Evolutionary conservation across 164 flowering plant genomes (phyloP).

Genomic region (Echeveria elegans): DNA sequence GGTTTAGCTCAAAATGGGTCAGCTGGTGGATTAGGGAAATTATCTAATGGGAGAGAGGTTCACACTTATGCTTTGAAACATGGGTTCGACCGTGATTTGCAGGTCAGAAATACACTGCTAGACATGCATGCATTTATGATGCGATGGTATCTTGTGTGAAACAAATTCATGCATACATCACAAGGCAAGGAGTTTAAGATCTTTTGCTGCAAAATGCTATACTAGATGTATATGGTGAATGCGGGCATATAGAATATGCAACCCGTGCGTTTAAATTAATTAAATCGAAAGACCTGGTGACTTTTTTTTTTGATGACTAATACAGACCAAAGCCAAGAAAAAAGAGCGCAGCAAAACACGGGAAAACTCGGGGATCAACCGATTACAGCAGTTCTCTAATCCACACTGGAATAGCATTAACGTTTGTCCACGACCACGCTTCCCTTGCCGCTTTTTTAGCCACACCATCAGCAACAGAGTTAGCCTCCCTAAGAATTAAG

Average conservation of each 20-base stretch:
- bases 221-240: slow-evolving; percentile 55
- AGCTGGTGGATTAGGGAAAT: slow-evolving; percentile 43
- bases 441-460: too few species aligned
- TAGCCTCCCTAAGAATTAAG: too few species aligned
- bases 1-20: slow-evolving; percentile 65
- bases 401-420: too few species aligned
- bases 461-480: too few species aligned
- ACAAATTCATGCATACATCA: too few species aligned
- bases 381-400: too few species aligned
- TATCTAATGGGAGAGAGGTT: slow-evolving; percentile 55
- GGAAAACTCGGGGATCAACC: too few species aligned
- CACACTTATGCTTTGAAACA: slow-evolving; percentile 66
- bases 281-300: slow-evolving; percentile 51
- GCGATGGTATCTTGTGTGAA: too few species aligned
- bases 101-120: slow-evolving; percentile 59
- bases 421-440: too few species aligned
- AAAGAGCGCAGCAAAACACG: too few species aligned
- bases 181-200: slow-evolving; percentile 45
- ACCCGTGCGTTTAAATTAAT: slow-evolving; percentile 36
- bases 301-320: too few species aligned
- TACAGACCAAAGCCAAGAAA: too few species aligned
- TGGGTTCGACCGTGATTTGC: slow-evolving; percentile 44
- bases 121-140: slow-evolving; percentile 73
- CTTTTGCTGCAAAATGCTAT: slow-evolving; percentile 43
- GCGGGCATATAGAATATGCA: slow-evolving; percentile 46